phyloP scores from a whole-genome alignment of 2,329 filamentous ascomycete genomes.

The Mollisia scopiformis region DNA sequence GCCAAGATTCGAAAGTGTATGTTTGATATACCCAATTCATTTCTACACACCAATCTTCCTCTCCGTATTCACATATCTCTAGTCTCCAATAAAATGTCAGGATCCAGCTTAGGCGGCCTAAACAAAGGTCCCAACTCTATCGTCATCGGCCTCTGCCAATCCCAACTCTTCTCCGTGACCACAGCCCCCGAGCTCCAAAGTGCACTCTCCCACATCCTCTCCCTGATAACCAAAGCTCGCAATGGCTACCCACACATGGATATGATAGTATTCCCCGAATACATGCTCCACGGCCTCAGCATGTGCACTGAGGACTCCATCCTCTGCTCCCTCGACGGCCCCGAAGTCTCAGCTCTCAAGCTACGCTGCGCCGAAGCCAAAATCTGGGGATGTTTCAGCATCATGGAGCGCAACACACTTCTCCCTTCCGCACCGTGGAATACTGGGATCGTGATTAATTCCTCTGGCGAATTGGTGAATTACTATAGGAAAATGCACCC shows the following conservation, averaged over 20 bases:
- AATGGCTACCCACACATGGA: constrained; percentile 2
- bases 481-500: constrained; percentile 12
- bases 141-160: constrained; percentile 1
- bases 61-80: not conserved
- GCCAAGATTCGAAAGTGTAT: not conserved
- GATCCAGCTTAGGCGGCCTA: not conserved
- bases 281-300: not conserved
- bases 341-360: not conserved
- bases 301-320: not conserved
- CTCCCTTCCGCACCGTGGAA: constrained; percentile 7
- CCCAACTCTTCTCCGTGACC: constrained; percentile 4
- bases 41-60: not conserved
- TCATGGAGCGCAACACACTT: not conserved
- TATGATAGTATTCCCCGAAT: not conserved
- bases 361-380: not conserved
- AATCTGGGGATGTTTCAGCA: constrained; percentile 4
- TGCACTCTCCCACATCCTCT: not conserved
- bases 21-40: not conserved
- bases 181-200: not conserved
- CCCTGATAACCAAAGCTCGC: not conserved
- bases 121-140: not conserved
- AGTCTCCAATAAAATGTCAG: constrained; percentile 8
- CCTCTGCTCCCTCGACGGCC: constrained; percentile 1
- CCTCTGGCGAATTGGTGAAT: constrained; percentile 6
- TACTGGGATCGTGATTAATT: constrained; percentile 6